Evolutionary conservation across 2,329 filamentous ascomycete species (phyloP), one percentile per base, ranked within the genome.

Genomic region (Coniochaeta prunicola): DNA sequence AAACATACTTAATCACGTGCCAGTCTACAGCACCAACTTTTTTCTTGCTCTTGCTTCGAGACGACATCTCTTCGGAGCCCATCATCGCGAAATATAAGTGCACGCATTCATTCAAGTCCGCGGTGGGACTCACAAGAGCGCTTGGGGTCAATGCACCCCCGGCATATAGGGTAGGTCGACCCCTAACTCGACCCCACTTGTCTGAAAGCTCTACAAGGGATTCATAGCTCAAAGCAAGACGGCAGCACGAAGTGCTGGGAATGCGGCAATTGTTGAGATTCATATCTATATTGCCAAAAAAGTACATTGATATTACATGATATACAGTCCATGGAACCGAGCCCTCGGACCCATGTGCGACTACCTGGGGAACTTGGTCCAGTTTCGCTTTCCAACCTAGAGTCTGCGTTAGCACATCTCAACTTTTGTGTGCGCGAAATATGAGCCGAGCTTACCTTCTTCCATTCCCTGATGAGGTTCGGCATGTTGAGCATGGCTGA

Each of bases 401-500:
- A 36, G 7, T 21, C 19, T n/a, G 13, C 33, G 68, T 80, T 67
- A 79, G 74, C 57, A 69, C 42, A 24, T 38, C n/a, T 42, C 24
- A 33, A 21, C 34, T 13, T 3, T 40, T 34, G 53, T 36, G 24
- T 10, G 31, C 7, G 17, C 7, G 45, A 6, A 56, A 42, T 13
- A 21, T 5, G 21, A 3, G 34, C 12, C 1, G 7, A 28, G 75
- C 85, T 72, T 78, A 94, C 90, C 84, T 89, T 87, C 77, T 96
- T 96, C 94, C 93, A 99, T 73, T 89, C 81, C 74, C 89, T 85
- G 72, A 99, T 90, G 78, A 97, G 84, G 69, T 88, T 85, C 63
- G 93, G 92, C 94, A 99, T 99, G 61, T 88, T 87, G 78, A 96
- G 74, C 91, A 97, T 97, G 60, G 94, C 94, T 74, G 90, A 84